Conservation (phyloP, 768 basidiomycete species). For the Lactarius trivialis region DNA sequence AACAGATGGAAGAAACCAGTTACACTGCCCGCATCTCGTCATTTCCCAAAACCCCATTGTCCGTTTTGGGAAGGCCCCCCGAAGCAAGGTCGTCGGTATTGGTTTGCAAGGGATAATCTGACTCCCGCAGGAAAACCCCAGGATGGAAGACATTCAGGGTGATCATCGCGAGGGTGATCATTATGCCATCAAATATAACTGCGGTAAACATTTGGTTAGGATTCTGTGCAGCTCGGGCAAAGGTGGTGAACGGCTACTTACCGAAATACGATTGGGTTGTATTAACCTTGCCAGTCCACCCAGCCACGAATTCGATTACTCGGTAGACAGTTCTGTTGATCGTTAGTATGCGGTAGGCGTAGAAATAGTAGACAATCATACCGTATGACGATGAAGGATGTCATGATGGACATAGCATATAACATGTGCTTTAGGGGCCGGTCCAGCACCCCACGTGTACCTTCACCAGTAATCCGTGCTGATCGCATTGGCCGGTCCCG, state of each 20-base stretch:
- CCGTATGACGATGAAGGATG: constrained; percentile 17
- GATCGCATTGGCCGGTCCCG: constrained; percentile 6
- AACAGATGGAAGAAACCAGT: not conserved
- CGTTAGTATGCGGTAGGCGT: not conserved
- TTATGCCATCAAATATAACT: constrained; percentile 19
- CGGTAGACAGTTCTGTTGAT: constrained; percentile 15
- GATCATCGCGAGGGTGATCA: constrained; percentile 17
- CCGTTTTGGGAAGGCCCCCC: not conserved
- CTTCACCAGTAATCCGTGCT: not conserved
- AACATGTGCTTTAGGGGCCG: constrained; percentile 8
- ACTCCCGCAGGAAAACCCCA: not conserved
- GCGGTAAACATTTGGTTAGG: not conserved
- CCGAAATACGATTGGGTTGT: constrained; percentile 16
- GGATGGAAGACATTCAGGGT: constrained; percentile 18
- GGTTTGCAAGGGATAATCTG: not conserved
- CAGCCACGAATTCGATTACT: constrained; percentile 12
- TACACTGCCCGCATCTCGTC: not conserved
- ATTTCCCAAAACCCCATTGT: too few relatives aligned
- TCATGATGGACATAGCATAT: constrained; percentile 13
- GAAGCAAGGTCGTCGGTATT: not conserved
- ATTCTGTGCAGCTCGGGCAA: not conserved
- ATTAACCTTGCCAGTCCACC: constrained; percentile 16
- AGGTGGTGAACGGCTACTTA: not conserved
- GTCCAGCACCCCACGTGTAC: not conserved
- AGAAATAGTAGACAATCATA: not conserved